A percentile compares a stretch with the other conserved stretches of the same genome.
These are phyloP conservation scores for Sclerotinia minor DNA, from an alignment of 2,329 filamentous ascomycete genomes.

Conservation along the genomic window DNA sequence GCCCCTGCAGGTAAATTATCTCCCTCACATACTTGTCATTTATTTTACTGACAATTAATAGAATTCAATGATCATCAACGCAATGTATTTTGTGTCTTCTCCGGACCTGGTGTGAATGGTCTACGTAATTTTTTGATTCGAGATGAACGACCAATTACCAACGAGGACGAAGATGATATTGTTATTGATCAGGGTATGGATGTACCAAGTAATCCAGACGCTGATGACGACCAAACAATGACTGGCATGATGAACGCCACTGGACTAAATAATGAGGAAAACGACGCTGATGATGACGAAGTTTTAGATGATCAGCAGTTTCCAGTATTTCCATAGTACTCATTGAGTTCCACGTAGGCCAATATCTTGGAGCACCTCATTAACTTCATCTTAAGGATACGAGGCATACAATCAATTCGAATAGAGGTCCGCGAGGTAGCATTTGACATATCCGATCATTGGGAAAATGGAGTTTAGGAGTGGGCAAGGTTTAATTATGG, in stretches of 20 bases:
- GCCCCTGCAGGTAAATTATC: constrained; percentile 67
- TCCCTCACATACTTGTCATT: background rate
- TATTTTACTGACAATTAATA: constrained; percentile 39
- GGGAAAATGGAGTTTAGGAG: constrained; percentile 16
- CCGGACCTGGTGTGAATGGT: constrained; percentile 75
- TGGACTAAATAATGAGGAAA: constrained; percentile 10
- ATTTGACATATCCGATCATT: constrained; percentile 4
- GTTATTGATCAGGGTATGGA: constrained; percentile 41
- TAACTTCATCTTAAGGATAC: background rate
- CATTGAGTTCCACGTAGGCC: background rate
- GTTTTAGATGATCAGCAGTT: constrained; percentile 4
- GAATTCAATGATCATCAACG: constrained; percentile 96
- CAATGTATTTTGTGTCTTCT: constrained; percentile 96
- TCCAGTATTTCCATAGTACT: constrained; percentile 12
- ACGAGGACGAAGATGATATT: constrained; percentile 72
- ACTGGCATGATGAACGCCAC: constrained; percentile 21
- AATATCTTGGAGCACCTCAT: constrained; percentile 1
- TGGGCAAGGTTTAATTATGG: constrained; percentile 2
- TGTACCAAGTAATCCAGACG: constrained; percentile 29
- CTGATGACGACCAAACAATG: constrained; percentile 26
- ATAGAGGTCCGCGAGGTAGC: background rate
- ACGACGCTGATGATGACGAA: constrained; percentile 11
- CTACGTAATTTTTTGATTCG: constrained; percentile 79
- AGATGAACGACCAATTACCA: constrained; percentile 70
- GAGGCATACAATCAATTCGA: constrained; percentile 1